Evolutionary conservation across 768 basidiomycete genomes (phyloP).

Genomic region (Pilatotrama ljubarskyi): DNA sequence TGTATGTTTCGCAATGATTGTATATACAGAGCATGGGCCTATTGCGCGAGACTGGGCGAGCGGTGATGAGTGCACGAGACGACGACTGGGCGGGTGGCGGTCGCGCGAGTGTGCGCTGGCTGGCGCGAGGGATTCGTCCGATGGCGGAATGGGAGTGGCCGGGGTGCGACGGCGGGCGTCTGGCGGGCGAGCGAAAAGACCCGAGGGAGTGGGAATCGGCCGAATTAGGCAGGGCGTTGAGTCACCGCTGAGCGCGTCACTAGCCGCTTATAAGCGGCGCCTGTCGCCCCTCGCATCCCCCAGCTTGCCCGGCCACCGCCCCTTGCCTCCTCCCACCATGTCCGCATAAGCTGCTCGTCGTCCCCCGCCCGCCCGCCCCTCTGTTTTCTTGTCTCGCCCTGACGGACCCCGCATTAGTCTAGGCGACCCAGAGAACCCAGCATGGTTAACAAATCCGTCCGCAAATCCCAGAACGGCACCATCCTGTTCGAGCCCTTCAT

Average conservation of each 20-base stretch:
- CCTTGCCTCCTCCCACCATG: constrained; percentile 34
- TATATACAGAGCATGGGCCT: background rate
- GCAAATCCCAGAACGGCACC: constrained; percentile 82
- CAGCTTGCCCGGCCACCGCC: constrained; percentile 24
- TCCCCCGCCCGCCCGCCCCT: constrained; percentile 20
- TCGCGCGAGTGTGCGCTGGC: background rate
- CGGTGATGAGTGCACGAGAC: background rate
- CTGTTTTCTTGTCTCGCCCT: constrained; percentile 27
- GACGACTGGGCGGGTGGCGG: background rate
- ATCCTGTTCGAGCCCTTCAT: constrained; percentile 85
- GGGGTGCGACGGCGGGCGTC: background rate
- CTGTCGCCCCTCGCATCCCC: constrained; percentile 23
- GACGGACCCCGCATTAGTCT: constrained; percentile 28
- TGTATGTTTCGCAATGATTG: constrained; percentile 2
- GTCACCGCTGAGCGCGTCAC: constrained; percentile 24
- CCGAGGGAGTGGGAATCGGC: constrained; percentile 18
- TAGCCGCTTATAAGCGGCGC: constrained; percentile 41
- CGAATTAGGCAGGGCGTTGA: constrained; percentile 18
- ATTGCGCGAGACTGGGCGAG: constrained; percentile 5
- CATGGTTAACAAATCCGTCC: constrained; percentile 86
- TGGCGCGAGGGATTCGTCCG: constrained; percentile 1
- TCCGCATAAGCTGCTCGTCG: constrained; percentile 30
- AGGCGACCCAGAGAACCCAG: constrained; percentile 37
- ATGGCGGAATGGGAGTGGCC: constrained; percentile 4
- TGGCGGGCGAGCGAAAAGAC: background rate